Conservation (phyloP, 2,329 filamentous ascomycete genomes). For the Myriosclerotinia duriaeana region DNA sequence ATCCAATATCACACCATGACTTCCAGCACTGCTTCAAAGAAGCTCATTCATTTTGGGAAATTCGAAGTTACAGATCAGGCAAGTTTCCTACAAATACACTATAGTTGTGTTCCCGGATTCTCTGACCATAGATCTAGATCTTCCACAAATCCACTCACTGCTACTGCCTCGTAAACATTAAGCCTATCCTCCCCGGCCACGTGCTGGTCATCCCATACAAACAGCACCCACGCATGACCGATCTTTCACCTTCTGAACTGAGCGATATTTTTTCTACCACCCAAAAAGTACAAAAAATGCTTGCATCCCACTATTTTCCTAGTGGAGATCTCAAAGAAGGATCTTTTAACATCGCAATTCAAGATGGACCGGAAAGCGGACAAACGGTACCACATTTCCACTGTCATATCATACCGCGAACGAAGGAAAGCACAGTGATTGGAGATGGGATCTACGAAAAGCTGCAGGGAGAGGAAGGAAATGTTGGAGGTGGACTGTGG, state of each 20-base stretch:
- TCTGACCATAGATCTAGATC: slow-evolving; percentile 56
- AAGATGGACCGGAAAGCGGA: slow-evolving; percentile 85
- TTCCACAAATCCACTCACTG: slow-evolving; percentile 78
- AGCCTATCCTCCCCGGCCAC: slow-evolving; percentile 89
- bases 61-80: slow-evolving; percentile 77
- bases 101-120: background rate
- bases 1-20: slow-evolving; percentile 10
- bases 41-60: slow-evolving; percentile 66
- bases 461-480: slow-evolving; percentile 81
- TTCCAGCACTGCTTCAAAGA: slow-evolving; percentile 30
- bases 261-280: slow-evolving; percentile 84
- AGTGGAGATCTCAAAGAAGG: slow-evolving; percentile 59
- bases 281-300: slow-evolving; percentile 75
- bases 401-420: slow-evolving; percentile 83
- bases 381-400: slow-evolving; percentile 95
- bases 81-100: slow-evolving; percentile 21
- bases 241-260: slow-evolving; percentile 39
- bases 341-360: slow-evolving; percentile 90
- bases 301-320: slow-evolving; percentile 60
- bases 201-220: slow-evolving; percentile 81
- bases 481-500: slow-evolving; percentile 71
- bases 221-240: slow-evolving; percentile 63
- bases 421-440: slow-evolving; percentile 50
- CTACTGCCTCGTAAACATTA: slow-evolving; percentile 92
- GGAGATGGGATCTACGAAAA: slow-evolving; percentile 77